Evolutionary conservation across 2,329 filamentous ascomycete species (phyloP), one percentile per base, ranked within the genome.

Genomic region (Apiospora sp.): DNA sequence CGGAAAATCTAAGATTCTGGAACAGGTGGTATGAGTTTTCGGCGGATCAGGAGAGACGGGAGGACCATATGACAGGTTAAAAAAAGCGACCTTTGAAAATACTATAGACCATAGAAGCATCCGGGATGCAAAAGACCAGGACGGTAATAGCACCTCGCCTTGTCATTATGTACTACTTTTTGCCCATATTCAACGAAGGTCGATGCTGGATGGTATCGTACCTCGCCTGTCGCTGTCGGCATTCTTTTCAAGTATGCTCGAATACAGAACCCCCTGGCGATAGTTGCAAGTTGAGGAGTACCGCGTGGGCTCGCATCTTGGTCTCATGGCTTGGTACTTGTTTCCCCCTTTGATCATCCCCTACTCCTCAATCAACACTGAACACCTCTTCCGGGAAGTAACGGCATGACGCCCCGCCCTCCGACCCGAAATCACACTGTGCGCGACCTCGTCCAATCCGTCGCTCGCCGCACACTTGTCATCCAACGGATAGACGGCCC

Each of bases 1-100:
- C 89, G 92, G 78, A 98, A 97, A 86, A 82, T 91, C 14, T 70
- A 44, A 64, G 4, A 14, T 13, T 24, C 4, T 14, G 4, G 58
- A 14, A n/a, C 19, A 13, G 12, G 19, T 3, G 4, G 34, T 12
- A 10, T 24, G 41, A 41, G 7, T n/a, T 7, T 51, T 5, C 4
- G 49, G 49, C n/a, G 46, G n/a, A 12, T 22, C 46, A 10, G 51
- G 51, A 54, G 13, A 27, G 13, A 54, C 13, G n/a, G 24, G 13
- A 16, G 13, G 13, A 34, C 22, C 13, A 10, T 10, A 19, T 6
- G 30, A 3, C 16, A 30, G 14, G 54, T 61, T 22, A 12, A 30
- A 37, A 34, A 61, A 34, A 58, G 54, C 27, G 34, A 34, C 46
- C 22, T 22, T 37, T 16, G 16, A 12, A 37, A 61, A 61, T 8